Base-by-base conservation (phyloP, 768 basidiomycete genomes). In the Pleurotus pulmonarius region DNA sequence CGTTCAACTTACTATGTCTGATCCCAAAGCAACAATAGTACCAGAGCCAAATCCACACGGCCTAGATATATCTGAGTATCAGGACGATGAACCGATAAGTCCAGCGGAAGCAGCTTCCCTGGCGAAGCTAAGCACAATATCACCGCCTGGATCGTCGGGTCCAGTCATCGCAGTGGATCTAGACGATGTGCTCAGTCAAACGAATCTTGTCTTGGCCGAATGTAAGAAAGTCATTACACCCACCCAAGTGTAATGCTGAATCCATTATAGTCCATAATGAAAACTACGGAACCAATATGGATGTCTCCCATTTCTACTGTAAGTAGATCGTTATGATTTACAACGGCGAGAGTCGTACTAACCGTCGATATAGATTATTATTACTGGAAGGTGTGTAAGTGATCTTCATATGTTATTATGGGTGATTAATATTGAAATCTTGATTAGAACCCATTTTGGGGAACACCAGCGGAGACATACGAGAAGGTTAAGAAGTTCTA, bases 111-210 rank as follows among this genome's bases (percentile, higher is more conserved):
- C 44, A 41, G 39, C 39, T 22, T 11, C 44, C 11, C 34, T 39
- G 22, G 25, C 34, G 18, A 49, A 51, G 37, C 24, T 65, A 24
- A 15, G 59, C 18, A 53, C 46, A 13, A 58, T 62, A 38, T 62
- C 60, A 9, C 59, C 68, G n/a, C 64, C 69, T 15, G 56, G 63
- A 6, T 59, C 64, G 6, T 56, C 60, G 47, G 66, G 63, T 55
- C 76, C 75, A 24, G 65, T 85, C 49, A 81, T 88, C 62, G 83
- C 85, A 3, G 70, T 87, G 40, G 87, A 88, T 67, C 62, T 88
- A 55, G 86, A 88, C 58, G 87, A 88, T 69, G 87, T 88, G 38
- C 69, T 88, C 56, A 73, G 81, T 58, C 67, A 78, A 64, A 89
- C 86, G n/a, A 90, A 88, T 65, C 58, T 69, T 39, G 68, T 70